Conservation (phyloP, 2,329 filamentous ascomycete species). For the Pezicula neosporulosa region DNA sequence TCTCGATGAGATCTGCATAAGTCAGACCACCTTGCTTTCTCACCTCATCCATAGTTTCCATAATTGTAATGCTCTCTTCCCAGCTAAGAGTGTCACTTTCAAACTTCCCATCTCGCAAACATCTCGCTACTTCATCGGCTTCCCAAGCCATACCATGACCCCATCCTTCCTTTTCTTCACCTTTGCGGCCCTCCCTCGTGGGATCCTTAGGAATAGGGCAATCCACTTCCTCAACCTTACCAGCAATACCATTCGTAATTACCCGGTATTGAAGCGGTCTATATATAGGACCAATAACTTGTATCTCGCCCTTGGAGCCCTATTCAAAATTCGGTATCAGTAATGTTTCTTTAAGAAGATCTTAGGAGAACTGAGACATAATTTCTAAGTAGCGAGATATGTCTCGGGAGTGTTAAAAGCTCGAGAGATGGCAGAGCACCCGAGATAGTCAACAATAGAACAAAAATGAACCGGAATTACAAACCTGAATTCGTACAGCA, state of each 20-base stretch:
- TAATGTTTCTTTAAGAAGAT: too few relatives aligned
- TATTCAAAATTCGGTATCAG: too few relatives aligned
- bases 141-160: conserved; percentile 71
- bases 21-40: conserved; percentile 57
- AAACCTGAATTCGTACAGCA: conserved; percentile 52
- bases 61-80: conserved; percentile 64
- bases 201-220: conserved; percentile 40
- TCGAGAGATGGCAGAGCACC: too few relatives aligned
- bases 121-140: conserved; percentile 63
- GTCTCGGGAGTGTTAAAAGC: too few relatives aligned
- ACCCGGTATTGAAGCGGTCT: conserved; percentile 50
- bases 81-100: conserved; percentile 56
- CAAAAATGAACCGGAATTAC: too few relatives aligned
- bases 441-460: too few relatives aligned
- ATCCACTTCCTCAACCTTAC: conserved; percentile 27
- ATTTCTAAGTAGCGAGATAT: too few relatives aligned
- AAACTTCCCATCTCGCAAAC: conserved; percentile 58
- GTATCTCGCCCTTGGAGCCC: conserved; percentile 64
- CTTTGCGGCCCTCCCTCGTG: conserved; percentile 13
- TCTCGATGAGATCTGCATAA: conserved; percentile 65
- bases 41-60: conserved; percentile 70
- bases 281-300: conserved; percentile 57
- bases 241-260: conserved; percentile 38
- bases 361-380: too few relatives aligned
- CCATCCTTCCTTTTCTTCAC: conserved; percentile 18